Conservation (phyloP, 805 yeast genomes). For the Metschnikowia borealis region DNA sequence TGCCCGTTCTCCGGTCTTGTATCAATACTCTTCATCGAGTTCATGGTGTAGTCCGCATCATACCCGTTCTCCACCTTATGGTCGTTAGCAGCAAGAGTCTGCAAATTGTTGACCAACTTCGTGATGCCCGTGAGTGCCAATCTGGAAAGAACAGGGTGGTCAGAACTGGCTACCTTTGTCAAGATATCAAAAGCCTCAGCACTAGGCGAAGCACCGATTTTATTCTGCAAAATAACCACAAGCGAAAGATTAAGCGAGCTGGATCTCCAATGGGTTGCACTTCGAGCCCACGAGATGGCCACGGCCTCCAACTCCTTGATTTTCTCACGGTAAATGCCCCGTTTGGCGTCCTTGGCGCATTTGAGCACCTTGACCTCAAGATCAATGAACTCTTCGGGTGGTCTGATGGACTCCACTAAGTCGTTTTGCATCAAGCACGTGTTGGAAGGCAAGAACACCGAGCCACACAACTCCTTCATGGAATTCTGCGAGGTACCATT, state of each 20-base stretch:
- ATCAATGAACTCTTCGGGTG: constrained; percentile 57
- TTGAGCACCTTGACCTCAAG: constrained; percentile 56
- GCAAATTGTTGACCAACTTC: constrained; percentile 38
- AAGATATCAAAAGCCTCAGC: constrained; percentile 41
- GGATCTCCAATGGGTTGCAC: constrained; percentile 54
- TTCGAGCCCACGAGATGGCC: constrained; percentile 24
- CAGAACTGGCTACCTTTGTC: constrained; percentile 46
- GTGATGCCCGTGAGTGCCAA: constrained; percentile 58
- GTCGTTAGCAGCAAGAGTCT: constrained; percentile 41
- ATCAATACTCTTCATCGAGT: constrained; percentile 39
- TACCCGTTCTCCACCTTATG: constrained; percentile 46
- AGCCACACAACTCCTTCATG: constrained; percentile 32
- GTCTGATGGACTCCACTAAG: constrained; percentile 46
- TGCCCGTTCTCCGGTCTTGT: constrained; percentile 33
- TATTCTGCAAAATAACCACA: constrained; percentile 50
- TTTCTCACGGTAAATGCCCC: constrained; percentile 37
- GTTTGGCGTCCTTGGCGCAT: constrained; percentile 59
- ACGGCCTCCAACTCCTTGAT: constrained; percentile 42
- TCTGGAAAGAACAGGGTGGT: constrained; percentile 66
- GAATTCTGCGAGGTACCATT: constrained; percentile 51
- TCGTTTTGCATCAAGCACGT: constrained; percentile 48
- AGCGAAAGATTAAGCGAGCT: constrained; percentile 46
- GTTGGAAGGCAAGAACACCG: constrained; percentile 32
- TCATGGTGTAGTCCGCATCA: constrained; percentile 31
- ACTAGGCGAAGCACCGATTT: constrained; percentile 44